phyloP scores from a whole-genome alignment of 352 stramenopile genomes.

The Pythium chondricola region DNA sequence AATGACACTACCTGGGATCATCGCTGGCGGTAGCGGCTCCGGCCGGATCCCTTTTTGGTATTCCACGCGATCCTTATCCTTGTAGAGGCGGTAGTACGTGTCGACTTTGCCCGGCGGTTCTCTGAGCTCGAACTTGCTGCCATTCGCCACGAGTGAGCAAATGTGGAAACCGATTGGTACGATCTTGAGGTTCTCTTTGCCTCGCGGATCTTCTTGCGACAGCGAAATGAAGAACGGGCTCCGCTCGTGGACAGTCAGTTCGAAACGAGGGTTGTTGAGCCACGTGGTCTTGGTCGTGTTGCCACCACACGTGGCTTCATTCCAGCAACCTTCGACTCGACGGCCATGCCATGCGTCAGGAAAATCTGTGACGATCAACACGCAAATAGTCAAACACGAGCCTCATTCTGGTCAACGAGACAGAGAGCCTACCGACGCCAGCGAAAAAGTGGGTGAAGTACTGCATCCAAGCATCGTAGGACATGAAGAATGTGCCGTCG shows the following conservation, averaged over 20 bases:
- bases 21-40: slow-evolving; percentile 49
- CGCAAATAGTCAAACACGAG: no score
- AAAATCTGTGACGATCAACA: slow-evolving; percentile 53
- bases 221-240: slow-evolving; percentile 67
- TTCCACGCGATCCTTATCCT: slow-evolving; percentile 42
- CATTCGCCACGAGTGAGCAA: slow-evolving; percentile 35
- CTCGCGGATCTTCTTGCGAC: slow-evolving; percentile 75
- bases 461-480: slow-evolving; percentile 79
- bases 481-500: slow-evolving; percentile 92
- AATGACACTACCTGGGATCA: slow-evolving; percentile 75
- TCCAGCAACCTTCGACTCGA: slow-evolving; percentile 70
- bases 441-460: slow-evolving; percentile 91
- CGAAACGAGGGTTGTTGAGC: slow-evolving; percentile 84
- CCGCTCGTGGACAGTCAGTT: slow-evolving; percentile 55
- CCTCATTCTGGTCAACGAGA: no score
- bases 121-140: slow-evolving; percentile 48
- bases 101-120: slow-evolving; percentile 51
- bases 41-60: slow-evolving; percentile 52
- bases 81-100: slow-evolving; percentile 71
- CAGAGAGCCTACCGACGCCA: slow-evolving; percentile 55
- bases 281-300: slow-evolving; percentile 83
- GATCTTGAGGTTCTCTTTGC: slow-evolving; percentile 64
- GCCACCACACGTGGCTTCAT: slow-evolving; percentile 65
- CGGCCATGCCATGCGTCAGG: slow-evolving; percentile 81
- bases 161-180: slow-evolving; percentile 79